Evolutionary conservation across 2,329 filamentous ascomycete species (phyloP).

Genomic region (Rutstroemia sydowiana): DNA sequence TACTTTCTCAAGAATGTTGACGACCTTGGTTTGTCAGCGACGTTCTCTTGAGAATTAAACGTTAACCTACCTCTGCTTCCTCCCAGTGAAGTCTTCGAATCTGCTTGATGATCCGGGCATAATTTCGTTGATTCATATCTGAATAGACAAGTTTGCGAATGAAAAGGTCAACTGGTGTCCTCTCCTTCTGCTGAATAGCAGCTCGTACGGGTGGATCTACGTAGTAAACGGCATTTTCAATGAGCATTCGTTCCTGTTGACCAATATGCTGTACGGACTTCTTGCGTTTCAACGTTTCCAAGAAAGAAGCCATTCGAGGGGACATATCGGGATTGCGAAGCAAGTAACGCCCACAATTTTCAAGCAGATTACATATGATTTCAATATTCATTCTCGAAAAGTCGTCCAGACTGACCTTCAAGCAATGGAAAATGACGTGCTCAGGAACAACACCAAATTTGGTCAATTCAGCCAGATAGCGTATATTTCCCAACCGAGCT

Average conservation of each 20-base stretch:
- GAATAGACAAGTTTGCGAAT: slow-evolving; percentile 88
- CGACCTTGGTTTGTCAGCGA: slow-evolving; percentile 21
- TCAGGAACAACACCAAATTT: slow-evolving; percentile 98
- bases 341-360: slow-evolving; percentile 93
- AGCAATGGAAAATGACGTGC: slow-evolving; percentile 96
- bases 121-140: slow-evolving; percentile 89
- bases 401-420: slow-evolving; percentile 95
- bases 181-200: slow-evolving; percentile 93
- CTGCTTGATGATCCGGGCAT: slow-evolving; percentile 89
- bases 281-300: slow-evolving; percentile 92
- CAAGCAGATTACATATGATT: slow-evolving; percentile 90
- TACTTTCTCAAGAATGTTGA: slow-evolving; percentile 58
- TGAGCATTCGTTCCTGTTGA: slow-evolving; percentile 93
- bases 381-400: slow-evolving; percentile 99
- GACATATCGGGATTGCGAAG: slow-evolving; percentile 88
- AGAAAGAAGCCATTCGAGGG: slow-evolving; percentile 85
- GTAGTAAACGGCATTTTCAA: slow-evolving; percentile 97
- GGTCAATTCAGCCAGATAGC: slow-evolving; percentile 94
- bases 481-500: slow-evolving; percentile 86
- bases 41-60: neutral
- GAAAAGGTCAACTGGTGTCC: slow-evolving; percentile 87
- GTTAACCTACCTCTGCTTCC: slow-evolving; percentile 62
- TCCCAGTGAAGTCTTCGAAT: slow-evolving; percentile 97
- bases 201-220: slow-evolving; percentile 91
- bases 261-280: slow-evolving; percentile 93